phyloP scores from a whole-genome alignment of 371 early-diverging fungal species.

The Rhizomucor pusillus region DNA sequence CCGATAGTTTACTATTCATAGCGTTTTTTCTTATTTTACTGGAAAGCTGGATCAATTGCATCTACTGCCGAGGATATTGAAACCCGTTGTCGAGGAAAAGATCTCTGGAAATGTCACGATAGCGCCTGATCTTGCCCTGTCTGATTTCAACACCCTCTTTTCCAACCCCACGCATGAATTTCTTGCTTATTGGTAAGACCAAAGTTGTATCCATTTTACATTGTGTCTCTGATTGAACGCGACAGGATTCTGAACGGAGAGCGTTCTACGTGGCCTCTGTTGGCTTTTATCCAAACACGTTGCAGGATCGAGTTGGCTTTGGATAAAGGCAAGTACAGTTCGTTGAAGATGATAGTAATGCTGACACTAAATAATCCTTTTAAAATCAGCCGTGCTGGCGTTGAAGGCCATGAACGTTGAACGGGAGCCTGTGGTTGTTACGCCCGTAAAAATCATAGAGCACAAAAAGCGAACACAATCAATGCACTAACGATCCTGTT shows the following conservation, averaged over 20 bases:
- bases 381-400: slow-evolving; percentile 30
- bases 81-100: slow-evolving; percentile 59
- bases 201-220: no score
- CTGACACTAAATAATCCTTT: not conserved
- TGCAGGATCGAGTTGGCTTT: slow-evolving; percentile 75
- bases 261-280: slow-evolving; percentile 79
- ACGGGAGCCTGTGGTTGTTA: slow-evolving; percentile 33
- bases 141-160: slow-evolving; percentile 71
- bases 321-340: slow-evolving; percentile 43
- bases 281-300: slow-evolving; percentile 71
- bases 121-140: slow-evolving; percentile 47
- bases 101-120: slow-evolving; percentile 71
- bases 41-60: slow-evolving; percentile 56
- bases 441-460: slow-evolving; percentile 16
- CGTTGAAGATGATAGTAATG: not conserved
- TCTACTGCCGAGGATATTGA: slow-evolving; percentile 54
- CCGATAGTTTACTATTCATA: not conserved
- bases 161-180: slow-evolving; percentile 72
- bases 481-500: slow-evolving; percentile 30
- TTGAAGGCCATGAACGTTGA: slow-evolving; percentile 40
- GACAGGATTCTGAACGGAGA: slow-evolving; percentile 75
- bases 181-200: slow-evolving; percentile 68
- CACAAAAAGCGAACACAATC: slow-evolving; percentile 40
- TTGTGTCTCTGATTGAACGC: not conserved
- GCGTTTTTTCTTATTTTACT: not conserved